Evolutionary conservation across 192 early-diverging fungal species (phyloP).

Genomic region (Coemansia furcata): DNA sequence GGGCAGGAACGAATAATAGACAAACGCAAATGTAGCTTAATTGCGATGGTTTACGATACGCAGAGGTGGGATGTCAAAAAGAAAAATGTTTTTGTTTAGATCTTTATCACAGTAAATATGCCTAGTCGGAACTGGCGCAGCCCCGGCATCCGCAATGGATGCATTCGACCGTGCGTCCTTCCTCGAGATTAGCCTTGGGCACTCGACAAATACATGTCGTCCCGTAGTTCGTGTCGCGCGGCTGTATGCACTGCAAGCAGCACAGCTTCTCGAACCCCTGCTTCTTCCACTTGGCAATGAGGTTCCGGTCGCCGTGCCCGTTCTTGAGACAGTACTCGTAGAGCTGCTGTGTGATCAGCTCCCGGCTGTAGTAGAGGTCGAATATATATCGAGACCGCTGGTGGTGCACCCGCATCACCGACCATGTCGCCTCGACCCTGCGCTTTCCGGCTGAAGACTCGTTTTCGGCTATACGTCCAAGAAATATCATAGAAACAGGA

Average conservation of each 20-base stretch:
- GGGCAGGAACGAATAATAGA: slow-evolving; percentile 13
- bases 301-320: slow-evolving; percentile 82
- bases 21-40: slow-evolving; percentile 26
- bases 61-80: no score
- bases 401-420: slow-evolving; percentile 94
- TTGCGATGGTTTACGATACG: slow-evolving; percentile 34
- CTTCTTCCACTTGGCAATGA: slow-evolving; percentile 99
- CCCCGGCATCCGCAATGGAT: slow-evolving; percentile 90
- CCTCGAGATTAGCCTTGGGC: slow-evolving; percentile 84
- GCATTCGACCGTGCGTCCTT: slow-evolving; percentile 90
- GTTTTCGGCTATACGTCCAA: slow-evolving; percentile 78
- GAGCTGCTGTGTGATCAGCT: slow-evolving; percentile 87
- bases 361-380: slow-evolving; percentile 94
- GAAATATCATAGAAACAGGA: slow-evolving; percentile 7
- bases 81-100: neutral
- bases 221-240: slow-evolving; percentile 95
- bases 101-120: neutral
- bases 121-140: slow-evolving; percentile 63
- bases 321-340: slow-evolving; percentile 93
- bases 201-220: slow-evolving; percentile 98
- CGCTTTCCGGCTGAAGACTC: slow-evolving; percentile 92
- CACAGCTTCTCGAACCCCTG: slow-evolving; percentile 97
- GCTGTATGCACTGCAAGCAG: slow-evolving; percentile 95
- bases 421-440: slow-evolving; percentile 89
- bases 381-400: slow-evolving; percentile 96